A percentile compares a stretch with the other conserved stretches of the same genome.
These are phyloP conservation scores for Russula sp. DNA, from an alignment of 768 basidiomycete genomes.

Conservation along the genomic window DNA sequence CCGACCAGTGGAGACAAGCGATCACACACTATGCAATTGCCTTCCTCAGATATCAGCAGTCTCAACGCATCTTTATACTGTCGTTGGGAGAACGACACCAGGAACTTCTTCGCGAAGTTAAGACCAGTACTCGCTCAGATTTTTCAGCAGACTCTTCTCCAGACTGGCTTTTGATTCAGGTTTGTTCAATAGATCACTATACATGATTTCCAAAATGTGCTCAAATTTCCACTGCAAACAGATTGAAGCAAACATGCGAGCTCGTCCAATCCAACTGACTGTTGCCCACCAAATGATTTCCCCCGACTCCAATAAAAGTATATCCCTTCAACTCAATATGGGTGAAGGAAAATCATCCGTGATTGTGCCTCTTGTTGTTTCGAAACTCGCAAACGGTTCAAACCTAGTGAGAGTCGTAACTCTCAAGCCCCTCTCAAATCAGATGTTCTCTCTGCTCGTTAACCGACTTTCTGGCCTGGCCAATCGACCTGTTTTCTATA, in stretches of 20 bases:
- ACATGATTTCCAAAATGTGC: too few relatives aligned
- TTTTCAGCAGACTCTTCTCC: background rate
- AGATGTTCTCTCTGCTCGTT: too few relatives aligned
- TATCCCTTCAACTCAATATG: too few relatives aligned
- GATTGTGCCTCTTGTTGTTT: slow-evolving; percentile 42
- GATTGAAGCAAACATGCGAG: too few relatives aligned
- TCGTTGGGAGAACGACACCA: background rate
- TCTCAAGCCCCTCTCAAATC: slow-evolving; percentile 21
- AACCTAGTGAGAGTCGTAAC: slow-evolving; percentile 45
- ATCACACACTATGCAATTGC: background rate
- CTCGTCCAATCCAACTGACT: too few relatives aligned
- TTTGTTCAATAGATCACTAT: background rate
- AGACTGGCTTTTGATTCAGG: slow-evolving; percentile 20
- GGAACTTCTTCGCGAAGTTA: background rate
- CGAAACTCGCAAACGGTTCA: slow-evolving; percentile 38
- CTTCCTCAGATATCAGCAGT: too few relatives aligned
- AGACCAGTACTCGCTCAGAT: background rate
- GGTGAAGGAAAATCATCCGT: slow-evolving; percentile 47
- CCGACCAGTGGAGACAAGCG: background rate
- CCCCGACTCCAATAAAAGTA: too few relatives aligned
- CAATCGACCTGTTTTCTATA: too few relatives aligned
- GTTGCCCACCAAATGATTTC: too few relatives aligned
- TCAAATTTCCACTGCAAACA: background rate
- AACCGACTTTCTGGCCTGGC: too few relatives aligned
- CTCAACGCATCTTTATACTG: background rate